Conservation (phyloP, 768 basidiomycete species). For the Butyriboletus loyo region DNA sequence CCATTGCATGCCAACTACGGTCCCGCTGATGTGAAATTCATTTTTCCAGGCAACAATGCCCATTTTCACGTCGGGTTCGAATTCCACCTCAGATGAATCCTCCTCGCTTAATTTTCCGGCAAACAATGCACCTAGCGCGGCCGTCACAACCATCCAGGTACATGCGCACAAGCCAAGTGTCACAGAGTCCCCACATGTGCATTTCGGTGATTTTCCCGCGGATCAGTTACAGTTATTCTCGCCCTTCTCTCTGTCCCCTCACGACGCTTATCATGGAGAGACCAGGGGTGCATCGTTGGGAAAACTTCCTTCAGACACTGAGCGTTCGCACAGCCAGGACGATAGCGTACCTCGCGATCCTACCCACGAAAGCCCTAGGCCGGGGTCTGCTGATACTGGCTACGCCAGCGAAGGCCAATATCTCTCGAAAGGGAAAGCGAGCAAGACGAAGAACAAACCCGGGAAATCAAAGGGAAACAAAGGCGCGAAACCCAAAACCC, state of each 20-base stretch:
- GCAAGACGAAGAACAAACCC: constrained; percentile 20
- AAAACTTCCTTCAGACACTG: constrained; percentile 7
- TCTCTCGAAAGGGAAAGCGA: constrained; percentile 22
- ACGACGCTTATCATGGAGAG: background rate
- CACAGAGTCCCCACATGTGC: constrained; percentile 28
- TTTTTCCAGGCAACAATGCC: constrained; percentile 28
- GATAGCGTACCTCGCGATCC: constrained; percentile 10
- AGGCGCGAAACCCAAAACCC: constrained; percentile 13
- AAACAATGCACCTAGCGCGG: constrained; percentile 17
- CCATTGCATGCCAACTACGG: background rate
- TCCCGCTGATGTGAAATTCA: constrained; percentile 11
- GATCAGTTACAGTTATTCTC: constrained; percentile 30
- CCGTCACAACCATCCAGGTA: constrained; percentile 14
- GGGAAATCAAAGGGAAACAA: constrained; percentile 19
- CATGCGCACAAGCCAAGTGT: constrained; percentile 30
- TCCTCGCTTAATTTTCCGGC: constrained; percentile 30
- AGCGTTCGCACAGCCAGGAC: constrained; percentile 24
- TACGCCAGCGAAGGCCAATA: constrained; percentile 34
- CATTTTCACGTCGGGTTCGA: constrained; percentile 39
- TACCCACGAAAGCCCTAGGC: constrained; percentile 14
- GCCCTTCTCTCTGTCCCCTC: constrained; percentile 16
- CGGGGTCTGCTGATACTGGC: constrained; percentile 19
- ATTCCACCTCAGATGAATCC: constrained; percentile 43
- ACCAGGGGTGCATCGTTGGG: background rate
- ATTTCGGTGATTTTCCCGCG: constrained; percentile 30